Evolutionary conservation across 2,329 filamentous ascomycete genomes (phyloP).

Genomic region (Pseudocercospora fuligena): DNA sequence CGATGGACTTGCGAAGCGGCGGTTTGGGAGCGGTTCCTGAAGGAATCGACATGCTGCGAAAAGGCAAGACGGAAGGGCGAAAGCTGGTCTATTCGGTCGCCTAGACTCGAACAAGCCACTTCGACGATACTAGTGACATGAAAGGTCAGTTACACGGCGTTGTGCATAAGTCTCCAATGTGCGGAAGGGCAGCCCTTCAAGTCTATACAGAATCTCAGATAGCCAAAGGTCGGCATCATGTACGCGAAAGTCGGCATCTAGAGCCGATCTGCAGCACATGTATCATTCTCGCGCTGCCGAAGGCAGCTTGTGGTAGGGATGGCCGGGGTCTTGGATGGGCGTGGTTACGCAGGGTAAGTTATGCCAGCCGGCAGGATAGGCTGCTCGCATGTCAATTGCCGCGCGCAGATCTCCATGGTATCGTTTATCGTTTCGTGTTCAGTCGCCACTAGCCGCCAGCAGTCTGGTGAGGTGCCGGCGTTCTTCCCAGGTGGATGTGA

Average conservation of each 20-base stretch:
- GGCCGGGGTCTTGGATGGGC: not conserved
- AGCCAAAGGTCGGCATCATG: not conserved
- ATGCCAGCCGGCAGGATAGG: not conserved
- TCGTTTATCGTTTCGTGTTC: not conserved
- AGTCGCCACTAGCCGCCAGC: not conserved
- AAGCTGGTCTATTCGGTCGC: conserved; percentile 28
- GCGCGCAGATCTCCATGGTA: not conserved
- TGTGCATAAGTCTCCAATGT: not conserved
- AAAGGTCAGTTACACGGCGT: too few species aligned
- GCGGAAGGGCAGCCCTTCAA: not conserved
- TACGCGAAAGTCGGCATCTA: not conserved
- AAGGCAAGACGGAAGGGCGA: conserved; percentile 22
- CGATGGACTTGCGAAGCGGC: conserved; percentile 23
- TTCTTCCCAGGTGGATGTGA: not conserved
- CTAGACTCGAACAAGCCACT: conserved; percentile 8
- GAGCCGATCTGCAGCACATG: not conserved
- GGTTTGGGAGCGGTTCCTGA: conserved; percentile 23
- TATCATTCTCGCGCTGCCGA: not conserved
- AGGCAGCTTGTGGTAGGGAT: not conserved
- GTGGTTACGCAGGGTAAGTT: too few species aligned
- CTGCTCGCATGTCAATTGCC: not conserved
- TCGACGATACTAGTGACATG: not conserved
- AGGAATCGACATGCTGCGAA: conserved; percentile 25
- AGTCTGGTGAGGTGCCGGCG: not conserved
- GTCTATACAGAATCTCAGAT: too few species aligned